phyloP scores from a whole-genome alignment of 2,329 filamentous ascomycete genomes.

The Aotearoamyces nothofagi region DNA sequence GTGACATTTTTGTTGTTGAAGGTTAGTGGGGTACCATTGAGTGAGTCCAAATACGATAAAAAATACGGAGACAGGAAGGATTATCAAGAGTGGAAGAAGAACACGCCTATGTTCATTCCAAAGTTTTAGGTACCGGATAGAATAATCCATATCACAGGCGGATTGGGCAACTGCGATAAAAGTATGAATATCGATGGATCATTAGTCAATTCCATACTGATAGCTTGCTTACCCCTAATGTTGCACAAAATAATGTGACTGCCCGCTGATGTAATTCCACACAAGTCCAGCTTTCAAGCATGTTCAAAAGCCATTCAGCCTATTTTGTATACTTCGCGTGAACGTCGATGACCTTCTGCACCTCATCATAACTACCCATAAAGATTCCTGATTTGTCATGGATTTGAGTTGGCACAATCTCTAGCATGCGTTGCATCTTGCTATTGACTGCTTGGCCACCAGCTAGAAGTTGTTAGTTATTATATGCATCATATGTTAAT shows the following conservation, averaged over 20 bases:
- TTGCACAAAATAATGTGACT: too few species aligned
- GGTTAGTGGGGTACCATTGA: constrained; percentile 48
- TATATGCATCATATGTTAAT: too few species aligned
- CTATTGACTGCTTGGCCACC: constrained; percentile 87
- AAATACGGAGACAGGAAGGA: constrained; percentile 46
- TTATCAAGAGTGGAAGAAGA: constrained; percentile 52
- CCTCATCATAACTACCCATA: constrained; percentile 85
- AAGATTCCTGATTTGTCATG: constrained; percentile 95
- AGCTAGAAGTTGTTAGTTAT: constrained; percentile 31
- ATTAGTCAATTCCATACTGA: too few species aligned
- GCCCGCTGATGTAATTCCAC: too few species aligned
- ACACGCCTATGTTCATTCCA: constrained; percentile 49
- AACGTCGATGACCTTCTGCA: constrained; percentile 68
- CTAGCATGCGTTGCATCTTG: constrained; percentile 81
- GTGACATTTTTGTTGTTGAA: constrained; percentile 46
- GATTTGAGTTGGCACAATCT: constrained; percentile 79
- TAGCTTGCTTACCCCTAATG: too few species aligned
- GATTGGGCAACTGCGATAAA: too few species aligned
- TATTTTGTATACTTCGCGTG: constrained; percentile 4
- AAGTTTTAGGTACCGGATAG: too few species aligned
- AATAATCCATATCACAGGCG: too few species aligned
- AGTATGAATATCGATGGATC: too few species aligned
- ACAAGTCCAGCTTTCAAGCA: too few species aligned
- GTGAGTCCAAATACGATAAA: constrained; percentile 54
- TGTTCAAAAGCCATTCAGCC: too few species aligned